Base-by-base conservation (phyloP, 139 green algal species). In the Micromonas pusilla region DNA sequence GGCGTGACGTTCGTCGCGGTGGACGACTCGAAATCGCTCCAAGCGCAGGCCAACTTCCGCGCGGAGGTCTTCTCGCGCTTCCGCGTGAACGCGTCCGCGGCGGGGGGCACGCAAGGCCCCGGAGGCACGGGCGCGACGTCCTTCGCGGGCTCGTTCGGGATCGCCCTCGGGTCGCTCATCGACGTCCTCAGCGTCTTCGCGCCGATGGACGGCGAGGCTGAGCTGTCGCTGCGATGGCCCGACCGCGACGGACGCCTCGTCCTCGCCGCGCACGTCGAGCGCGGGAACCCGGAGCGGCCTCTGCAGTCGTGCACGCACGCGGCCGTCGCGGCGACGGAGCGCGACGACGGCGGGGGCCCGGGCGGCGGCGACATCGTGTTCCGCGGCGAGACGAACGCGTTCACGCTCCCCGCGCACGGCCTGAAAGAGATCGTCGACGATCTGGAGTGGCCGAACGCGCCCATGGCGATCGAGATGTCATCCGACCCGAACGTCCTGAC, bases 391-490 rank as follows among this genome's bases (percentile, higher is more conserved):
- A 1, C 23, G 37, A 75, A 62, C 68, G 68, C 68, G 68, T 75
- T 75, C 37, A 32, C 53, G 37, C 26, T 75, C 3, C 68, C 68
- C 34, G 62, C 68, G 20, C 20, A 9, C 9, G 53, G 20, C 3
- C 30, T 60, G 37, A 60, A 62, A 26, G 68, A 75, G 30, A 75
- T 75, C 36, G 38, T 75, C 13, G 68, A 75, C 37, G 68, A 75
- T 62, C 53, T 75, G 30, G 68, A 75, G 37, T 75, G 68, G 68
- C 37, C 68, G 37, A n/a, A 20, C 1, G 37, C 26, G 1, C 25
- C 52, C 21, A 39, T 75, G 68, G 1, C 31, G 5, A 63, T 75
- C 21, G 38, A 34, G 25, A 32, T 62, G 26, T 34, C 19, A 13
- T 30, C 19, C 5, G 21, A 63, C 26, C 26, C 68, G 68, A 34